These are phyloP conservation scores for Fomitopsis palustris DNA, from an alignment of 1,284 basidiomycete species.

Conservation along the genomic window DNA sequence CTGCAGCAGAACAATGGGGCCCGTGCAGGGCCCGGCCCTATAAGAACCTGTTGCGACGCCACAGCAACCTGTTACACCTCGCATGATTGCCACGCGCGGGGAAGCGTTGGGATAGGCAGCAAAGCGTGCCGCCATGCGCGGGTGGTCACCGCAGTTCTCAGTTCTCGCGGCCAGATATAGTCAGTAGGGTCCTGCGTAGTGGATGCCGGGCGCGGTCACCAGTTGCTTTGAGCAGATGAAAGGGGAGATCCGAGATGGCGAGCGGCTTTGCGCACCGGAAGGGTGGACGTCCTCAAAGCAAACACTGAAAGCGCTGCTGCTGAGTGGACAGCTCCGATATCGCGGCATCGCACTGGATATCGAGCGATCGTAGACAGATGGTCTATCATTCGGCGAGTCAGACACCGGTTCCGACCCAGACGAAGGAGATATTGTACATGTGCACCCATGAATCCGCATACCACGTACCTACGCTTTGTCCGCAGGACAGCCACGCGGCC, in stretches of 20 bases:
- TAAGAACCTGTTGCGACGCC: conserved; percentile 16
- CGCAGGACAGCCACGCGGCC: conserved; percentile 1
- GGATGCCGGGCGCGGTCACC: conserved; percentile 11
- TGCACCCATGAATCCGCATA: conserved; percentile 7
- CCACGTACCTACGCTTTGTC: conserved; percentile 1
- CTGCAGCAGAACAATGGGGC: conserved; percentile 8
- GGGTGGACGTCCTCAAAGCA: conserved; percentile 3
- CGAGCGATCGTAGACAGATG: conserved; percentile 13
- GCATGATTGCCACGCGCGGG: conserved; percentile 9
- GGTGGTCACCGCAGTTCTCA: conserved; percentile 6
- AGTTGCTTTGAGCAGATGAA: conserved; percentile 4
- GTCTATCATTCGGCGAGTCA: conserved; percentile 20
- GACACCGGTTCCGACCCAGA: background rate
- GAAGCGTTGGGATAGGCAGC: conserved; percentile 9
- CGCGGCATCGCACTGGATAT: conserved; percentile 16
- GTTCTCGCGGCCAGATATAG: conserved; percentile 12
- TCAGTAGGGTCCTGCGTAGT: conserved; percentile 12
- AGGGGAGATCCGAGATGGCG: conserved; percentile 16
- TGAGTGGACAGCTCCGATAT: conserved; percentile 14
- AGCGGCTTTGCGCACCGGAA: conserved; percentile 7
- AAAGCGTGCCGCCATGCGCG: background rate
- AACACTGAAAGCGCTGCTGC: background rate
- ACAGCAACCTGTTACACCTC: conserved; percentile 12
- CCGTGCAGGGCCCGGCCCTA: conserved; percentile 13
- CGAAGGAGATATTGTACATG: background rate